Base-by-base conservation (phyloP, 169 alveolate genomes). In the Besnoitia besnoiti region DNA sequence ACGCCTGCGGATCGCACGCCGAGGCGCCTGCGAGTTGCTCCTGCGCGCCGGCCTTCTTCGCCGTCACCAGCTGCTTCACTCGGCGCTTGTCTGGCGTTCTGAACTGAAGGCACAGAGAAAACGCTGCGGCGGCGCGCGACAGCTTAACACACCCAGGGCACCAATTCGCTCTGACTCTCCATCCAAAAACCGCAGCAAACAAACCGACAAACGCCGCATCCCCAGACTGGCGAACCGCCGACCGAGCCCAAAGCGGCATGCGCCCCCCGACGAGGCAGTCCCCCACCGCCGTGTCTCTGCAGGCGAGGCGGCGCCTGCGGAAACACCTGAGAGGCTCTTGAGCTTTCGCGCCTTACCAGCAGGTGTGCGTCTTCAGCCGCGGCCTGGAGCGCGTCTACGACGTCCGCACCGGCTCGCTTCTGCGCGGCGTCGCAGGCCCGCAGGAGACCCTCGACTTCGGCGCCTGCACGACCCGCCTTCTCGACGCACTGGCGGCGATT, bases 341-440 rank as follows among this genome's bases (percentile, higher is more conserved):
- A n/a, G n/a, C n/a, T n/a, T n/a, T n/a, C n/a, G 67, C n/a, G 1
- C 30, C 7, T 16, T n/a, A 67, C 44, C 80, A 67, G 44, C 12
- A 67, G 12, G 80, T 35, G 80, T 37, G 21, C n/a, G 44, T 67
- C 80, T 33, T 30, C 80, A 67, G 80, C 80, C 19, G 80, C 80
- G 44, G 39, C 80, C 12, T 67, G 80, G n/a, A 67, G 80, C 40
- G 47, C 40, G 24, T 67, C 46, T 21, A 67, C 10, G 0, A 67
- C 3, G 12, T 35, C 80, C 10, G 80, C 40, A n/a, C 46, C 80
- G 10, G 39, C 40, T 67, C 80, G 80, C 80, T 67, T 35, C 21
- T 67, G 47, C 44, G 21, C 80, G 80, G 12, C 8, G 80, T 35
- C 46, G 19, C 80, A 33, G 12, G 47, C 39, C 12, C 80, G 44